Conservation (phyloP, 1,284 basidiomycete genomes). For the Fomitopsis betulina region DNA sequence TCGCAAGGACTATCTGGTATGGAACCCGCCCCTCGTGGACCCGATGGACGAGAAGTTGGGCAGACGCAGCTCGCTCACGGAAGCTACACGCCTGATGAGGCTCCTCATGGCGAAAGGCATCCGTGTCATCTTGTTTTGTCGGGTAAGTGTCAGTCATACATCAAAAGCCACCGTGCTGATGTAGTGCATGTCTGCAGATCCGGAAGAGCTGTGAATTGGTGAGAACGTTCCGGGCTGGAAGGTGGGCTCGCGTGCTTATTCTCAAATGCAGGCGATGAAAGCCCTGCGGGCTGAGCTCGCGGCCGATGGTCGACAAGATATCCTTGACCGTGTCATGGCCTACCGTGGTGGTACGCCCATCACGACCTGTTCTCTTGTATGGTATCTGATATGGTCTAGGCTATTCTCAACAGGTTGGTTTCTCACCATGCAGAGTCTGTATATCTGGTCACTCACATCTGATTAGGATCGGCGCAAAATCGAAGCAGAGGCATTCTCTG, state of each 20-base stretch:
- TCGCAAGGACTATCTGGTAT: conserved; percentile 73
- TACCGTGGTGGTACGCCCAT: conserved; percentile 71
- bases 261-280: conserved; percentile 64
- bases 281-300: conserved; percentile 70
- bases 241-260: neutral
- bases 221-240: neutral
- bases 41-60: conserved; percentile 53
- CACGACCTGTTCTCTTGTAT: neutral
- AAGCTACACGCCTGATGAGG: conserved; percentile 74
- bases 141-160: conserved; percentile 40
- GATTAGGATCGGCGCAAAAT: conserved; percentile 76
- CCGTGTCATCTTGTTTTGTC: conserved; percentile 85
- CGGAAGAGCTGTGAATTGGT: conserved; percentile 82
- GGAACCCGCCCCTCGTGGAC: conserved; percentile 72
- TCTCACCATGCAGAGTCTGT: neutral
- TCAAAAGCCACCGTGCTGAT: neutral
- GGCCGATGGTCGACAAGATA: conserved; percentile 72
- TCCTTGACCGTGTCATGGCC: conserved; percentile 75
- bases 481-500: conserved; percentile 84
- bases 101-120: conserved; percentile 82
- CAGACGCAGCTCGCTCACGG: conserved; percentile 57
- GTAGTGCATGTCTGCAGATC: conserved; percentile 38
- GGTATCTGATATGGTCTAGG: conserved; percentile 29
- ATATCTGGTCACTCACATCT: conserved; percentile 1
- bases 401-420: conserved; percentile 49